Evolutionary conservation across 805 yeast genomes (phyloP).

Genomic region (Saccharomycopsis fermentans): DNA sequence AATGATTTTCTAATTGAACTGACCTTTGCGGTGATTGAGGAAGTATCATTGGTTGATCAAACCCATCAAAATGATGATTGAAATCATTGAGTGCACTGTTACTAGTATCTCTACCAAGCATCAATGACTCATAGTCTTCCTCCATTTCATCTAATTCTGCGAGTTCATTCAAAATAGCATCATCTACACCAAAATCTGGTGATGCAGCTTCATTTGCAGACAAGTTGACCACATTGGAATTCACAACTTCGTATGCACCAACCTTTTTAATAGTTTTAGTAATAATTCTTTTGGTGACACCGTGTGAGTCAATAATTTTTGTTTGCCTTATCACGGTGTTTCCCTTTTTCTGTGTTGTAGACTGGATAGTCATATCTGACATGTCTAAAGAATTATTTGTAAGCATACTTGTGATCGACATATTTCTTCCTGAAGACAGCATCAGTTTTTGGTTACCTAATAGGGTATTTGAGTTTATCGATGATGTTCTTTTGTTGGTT

Average conservation of each 20-base stretch:
- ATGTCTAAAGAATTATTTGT: constrained; percentile 9
- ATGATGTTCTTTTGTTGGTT: not conserved
- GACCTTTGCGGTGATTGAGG: not conserved
- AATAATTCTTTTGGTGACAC: constrained; percentile 13
- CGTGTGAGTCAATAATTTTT: constrained; percentile 13
- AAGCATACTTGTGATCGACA: constrained; percentile 10
- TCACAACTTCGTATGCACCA: constrained; percentile 17
- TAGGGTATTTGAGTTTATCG: constrained; percentile 11
- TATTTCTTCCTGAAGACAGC: not conserved
- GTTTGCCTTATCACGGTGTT: constrained; percentile 12
- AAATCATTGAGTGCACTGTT: not conserved
- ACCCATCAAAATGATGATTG: constrained; percentile 14
- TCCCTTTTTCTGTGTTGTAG: constrained; percentile 14
- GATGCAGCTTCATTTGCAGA: not conserved
- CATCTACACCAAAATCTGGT: not conserved
- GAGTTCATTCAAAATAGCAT: constrained; percentile 8
- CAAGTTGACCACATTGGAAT: constrained; percentile 15
- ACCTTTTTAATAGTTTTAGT: constrained; percentile 14
- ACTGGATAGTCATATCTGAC: constrained; percentile 17
- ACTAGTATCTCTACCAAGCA: not conserved
- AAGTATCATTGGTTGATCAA: constrained; percentile 9
- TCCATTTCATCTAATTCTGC: constrained; percentile 13
- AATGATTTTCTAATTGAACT: not conserved
- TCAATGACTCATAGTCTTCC: constrained; percentile 5
- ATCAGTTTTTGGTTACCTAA: not conserved